Evolutionary conservation across 306 rosid species (phyloP).

Genomic region (Cercis canadensis): DNA sequence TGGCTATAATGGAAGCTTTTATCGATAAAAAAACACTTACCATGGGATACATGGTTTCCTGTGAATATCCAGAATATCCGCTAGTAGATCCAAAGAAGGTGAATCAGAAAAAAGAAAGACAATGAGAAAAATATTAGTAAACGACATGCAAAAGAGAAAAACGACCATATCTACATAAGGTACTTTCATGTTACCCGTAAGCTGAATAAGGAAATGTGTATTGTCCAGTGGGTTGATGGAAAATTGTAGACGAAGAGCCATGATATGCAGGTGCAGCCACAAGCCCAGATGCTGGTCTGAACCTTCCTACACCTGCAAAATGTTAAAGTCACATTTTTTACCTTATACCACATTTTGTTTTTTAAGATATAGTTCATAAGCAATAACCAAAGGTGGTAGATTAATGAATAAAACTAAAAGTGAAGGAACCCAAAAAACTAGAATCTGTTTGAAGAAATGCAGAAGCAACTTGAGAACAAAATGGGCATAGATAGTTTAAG

Average conservation of each 20-base stretch:
- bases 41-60: slow-evolving; percentile 71
- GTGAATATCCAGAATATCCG: slow-evolving; percentile 88
- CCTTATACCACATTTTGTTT: slow-evolving; percentile 1
- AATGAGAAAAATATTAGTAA: not conserved
- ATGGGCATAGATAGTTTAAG: not conserved
- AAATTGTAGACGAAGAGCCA: slow-evolving; percentile 69
- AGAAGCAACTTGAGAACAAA: not conserved
- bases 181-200: slow-evolving; percentile 65
- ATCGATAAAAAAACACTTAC: slow-evolving; percentile 45
- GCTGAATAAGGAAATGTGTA: slow-evolving; percentile 81
- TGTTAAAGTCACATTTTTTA: not conserved
- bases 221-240: slow-evolving; percentile 74
- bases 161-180: slow-evolving; percentile 1
- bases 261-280: slow-evolving; percentile 69
- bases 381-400: not conserved
- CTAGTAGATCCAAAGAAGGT: slow-evolving; percentile 21
- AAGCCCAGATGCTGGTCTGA: slow-evolving; percentile 68
- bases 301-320: slow-evolving; percentile 59
- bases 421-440: not conserved
- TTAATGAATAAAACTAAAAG: not conserved
- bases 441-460: not conserved
- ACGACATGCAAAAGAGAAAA: slow-evolving; percentile 3
- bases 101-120: slow-evolving; percentile 2
- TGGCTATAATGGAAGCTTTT: not conserved
- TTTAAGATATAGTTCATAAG: slow-evolving; percentile 24